Percentiles rank a stretch among this genome's conserved stretches.
Evolutionary conservation across 192 early-diverging fungal genomes (phyloP).

Genomic region (Coemansia sp.): DNA sequence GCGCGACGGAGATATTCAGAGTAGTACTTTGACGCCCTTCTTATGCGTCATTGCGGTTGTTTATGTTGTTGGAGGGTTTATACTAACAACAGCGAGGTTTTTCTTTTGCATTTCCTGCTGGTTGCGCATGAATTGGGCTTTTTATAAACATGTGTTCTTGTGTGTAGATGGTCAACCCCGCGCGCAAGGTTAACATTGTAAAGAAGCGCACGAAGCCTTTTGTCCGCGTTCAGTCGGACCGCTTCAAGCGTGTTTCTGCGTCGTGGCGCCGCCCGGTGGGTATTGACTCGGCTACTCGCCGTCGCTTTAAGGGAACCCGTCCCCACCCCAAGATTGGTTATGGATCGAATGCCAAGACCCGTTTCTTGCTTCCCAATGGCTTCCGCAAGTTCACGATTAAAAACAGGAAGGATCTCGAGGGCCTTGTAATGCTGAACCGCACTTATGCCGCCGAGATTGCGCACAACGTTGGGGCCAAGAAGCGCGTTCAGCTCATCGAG

Average conservation of each 20-base stretch:
- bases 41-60: neutral
- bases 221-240: constrained; percentile 97
- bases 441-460: constrained; percentile 98
- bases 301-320: constrained; percentile 96
- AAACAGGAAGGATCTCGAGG: constrained; percentile 90
- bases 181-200: constrained; percentile 93
- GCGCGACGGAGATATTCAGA: neutral
- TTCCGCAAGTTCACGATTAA: constrained; percentile 98
- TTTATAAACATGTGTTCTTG: neutral
- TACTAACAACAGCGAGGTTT: neutral
- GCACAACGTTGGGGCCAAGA: constrained; percentile 93
- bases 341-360: constrained; percentile 95
- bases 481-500: constrained; percentile 88
- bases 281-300: constrained; percentile 98
- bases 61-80: neutral
- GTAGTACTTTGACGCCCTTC: neutral
- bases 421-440: constrained; percentile 99
- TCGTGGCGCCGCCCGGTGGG: constrained; percentile 99
- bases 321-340: constrained; percentile 99
- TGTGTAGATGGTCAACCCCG: constrained; percentile 86
- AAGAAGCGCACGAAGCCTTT: constrained; percentile 99
- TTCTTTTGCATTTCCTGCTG: neutral
- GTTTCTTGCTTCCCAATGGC: constrained; percentile 94
- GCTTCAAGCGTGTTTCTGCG: constrained; percentile 91
- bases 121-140: neutral